Evolutionary conservation across 1,284 basidiomycete species (phyloP).

Genomic region (Boletus smithii): DNA sequence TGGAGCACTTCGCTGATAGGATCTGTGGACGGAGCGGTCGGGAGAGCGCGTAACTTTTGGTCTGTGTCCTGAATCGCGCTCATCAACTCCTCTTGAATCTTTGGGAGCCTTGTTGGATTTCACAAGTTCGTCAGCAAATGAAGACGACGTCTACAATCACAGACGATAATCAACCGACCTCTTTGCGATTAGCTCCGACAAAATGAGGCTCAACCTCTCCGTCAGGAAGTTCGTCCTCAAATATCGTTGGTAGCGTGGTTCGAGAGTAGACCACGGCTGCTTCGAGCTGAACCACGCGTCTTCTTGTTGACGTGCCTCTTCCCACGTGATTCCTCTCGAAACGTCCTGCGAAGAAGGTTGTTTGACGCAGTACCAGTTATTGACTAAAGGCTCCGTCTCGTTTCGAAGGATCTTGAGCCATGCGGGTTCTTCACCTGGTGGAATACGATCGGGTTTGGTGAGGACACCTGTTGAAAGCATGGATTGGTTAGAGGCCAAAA

Average conservation of each 20-base stretch:
- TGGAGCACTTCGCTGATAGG: conserved; percentile 53
- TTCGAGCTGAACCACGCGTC: conserved; percentile 62
- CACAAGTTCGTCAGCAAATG: neutral
- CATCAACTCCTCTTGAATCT: conserved; percentile 51
- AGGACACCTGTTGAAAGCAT: conserved; percentile 54
- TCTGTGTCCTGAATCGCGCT: conserved; percentile 42
- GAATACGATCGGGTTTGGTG: conserved; percentile 78
- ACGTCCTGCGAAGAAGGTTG: conserved; percentile 61
- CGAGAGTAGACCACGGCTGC: conserved; percentile 55
- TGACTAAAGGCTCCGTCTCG: conserved; percentile 50
- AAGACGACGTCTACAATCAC: neutral
- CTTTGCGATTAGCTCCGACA: conserved; percentile 57
- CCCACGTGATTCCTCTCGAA: conserved; percentile 54
- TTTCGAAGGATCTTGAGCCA: conserved; percentile 63
- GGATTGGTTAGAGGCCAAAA: neutral
- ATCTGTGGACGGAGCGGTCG: conserved; percentile 51
- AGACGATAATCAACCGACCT: conserved; percentile 36
- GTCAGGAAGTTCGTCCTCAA: conserved; percentile 56
- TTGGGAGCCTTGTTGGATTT: conserved; percentile 51
- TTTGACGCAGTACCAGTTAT: conserved; percentile 75
- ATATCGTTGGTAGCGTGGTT: conserved; percentile 45
- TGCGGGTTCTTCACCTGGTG: conserved; percentile 51
- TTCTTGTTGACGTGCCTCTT: conserved; percentile 57
- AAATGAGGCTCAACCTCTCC: conserved; percentile 48
- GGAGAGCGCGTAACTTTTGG: conserved; percentile 42